Base-by-base conservation (phyloP, 2,329 filamentous ascomycete genomes). In the Paecilomyces sp. region DNA sequence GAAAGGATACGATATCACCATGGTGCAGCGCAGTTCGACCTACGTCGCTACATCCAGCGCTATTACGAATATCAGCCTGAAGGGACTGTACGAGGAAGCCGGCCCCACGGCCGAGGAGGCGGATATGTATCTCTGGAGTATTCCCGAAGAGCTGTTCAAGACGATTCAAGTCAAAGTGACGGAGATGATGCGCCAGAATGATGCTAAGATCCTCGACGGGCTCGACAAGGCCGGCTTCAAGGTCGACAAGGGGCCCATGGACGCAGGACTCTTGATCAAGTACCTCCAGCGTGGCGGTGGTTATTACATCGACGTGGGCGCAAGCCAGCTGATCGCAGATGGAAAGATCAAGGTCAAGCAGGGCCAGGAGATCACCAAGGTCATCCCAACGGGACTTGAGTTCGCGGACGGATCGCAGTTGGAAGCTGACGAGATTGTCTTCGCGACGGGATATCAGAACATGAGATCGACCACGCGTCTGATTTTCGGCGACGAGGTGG, bases 221-320 rank as follows among this genome's bases (percentile, higher is more conserved):
- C 76, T 90, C 0, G 72, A 74, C 5, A 80, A 77, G 41, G 85
- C 78, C 0, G 87, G 87, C 0, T 89, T 89, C 77, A 80, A 80
- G 57, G 71, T 85, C 0, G 85, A 89, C 64, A 72, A 68, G 0
- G 86, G 86, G 0, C 81, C 83, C 0, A 80, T 86, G 57, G 80
- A 77, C 0, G 75, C 80, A 0, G 86, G 87, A 0, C 75, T 88
- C 1, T 79, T 84, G 59, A 71, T 82, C 57, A 88, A 88, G 70
- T 89, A 88, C 66, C 79, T 87, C 62, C 84, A 86, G 64, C 80
- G 84, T 2, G 86, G 86, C 1, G 87, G 88, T 0, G 87, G 87
- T 0, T 89, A 89, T 68, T 89, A 89, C 71, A 87, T 89, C 62
- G 85, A 90, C 61, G 85, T 88, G 1, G 88, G 88, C 0, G 83